Base-by-base conservation (phyloP, 1,284 basidiomycete genomes). In the Clitocybe nebularis region DNA sequence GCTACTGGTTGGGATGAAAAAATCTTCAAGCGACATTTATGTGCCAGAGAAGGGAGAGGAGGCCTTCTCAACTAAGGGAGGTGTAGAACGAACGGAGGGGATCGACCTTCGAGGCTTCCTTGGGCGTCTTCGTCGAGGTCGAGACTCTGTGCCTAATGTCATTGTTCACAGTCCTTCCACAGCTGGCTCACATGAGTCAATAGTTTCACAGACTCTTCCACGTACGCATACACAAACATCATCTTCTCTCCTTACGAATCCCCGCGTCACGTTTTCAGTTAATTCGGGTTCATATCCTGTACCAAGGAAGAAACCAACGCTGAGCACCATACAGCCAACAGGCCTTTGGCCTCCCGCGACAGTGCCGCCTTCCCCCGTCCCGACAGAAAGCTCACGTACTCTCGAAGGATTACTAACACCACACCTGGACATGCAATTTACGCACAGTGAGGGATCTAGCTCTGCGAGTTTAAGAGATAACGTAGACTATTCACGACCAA, bases 401-500 rank as follows among this genome's bases (percentile, higher is more conserved):
- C 26, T 50, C 3, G 52, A 51, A 20, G 43, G 51, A n/a, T 24
- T 55, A 20, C 36, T 55, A 26, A 48, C 45, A 3, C 53, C 53
- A 19, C 44, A 47, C 14, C 25, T 54, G 7, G 41, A 46, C 17
- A 44, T 35, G 13, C 28, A 43, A 9, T 13, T 46, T 14, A 37
- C 47, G 9, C 50, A 49, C 9, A 50, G 45, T 9, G 43, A 46
- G 19, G 26, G 48, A 5, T 53, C 53, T 1, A 54, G 53, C 32
- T 23, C 46, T 8, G 40, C 47, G 6, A 55, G 53, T 44, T 35
- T 55, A 26, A 45, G 53, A 25, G 53, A 55, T 39, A 37, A 55
- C 23, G 48, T 55, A 3, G 53, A 55, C 26, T 55, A 55, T 35
- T 50, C 53, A 28, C 39, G 53, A 40, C 53, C 53, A 13, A 55